These are phyloP conservation scores for Microdochium bolleyi DNA, from an alignment of 2,329 filamentous ascomycete species.

Conservation along the genomic window DNA sequence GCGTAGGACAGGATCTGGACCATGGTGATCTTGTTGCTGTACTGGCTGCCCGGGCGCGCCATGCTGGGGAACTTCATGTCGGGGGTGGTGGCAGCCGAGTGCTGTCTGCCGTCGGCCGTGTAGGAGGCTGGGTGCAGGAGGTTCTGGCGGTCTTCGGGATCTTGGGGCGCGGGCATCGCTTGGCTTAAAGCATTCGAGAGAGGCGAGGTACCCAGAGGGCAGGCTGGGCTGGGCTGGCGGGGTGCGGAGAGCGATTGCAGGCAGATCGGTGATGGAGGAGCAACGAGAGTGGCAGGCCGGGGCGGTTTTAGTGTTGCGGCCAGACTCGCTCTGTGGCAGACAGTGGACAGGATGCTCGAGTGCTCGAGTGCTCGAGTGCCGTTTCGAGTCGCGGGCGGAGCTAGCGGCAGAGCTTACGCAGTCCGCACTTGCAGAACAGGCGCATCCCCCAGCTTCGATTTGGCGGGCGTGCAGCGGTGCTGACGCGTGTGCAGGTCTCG, in stretches of 20 bases:
- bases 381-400: neutral
- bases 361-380: neutral
- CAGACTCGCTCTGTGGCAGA: too few species aligned
- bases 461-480: neutral
- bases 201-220: too few species aligned
- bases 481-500: neutral
- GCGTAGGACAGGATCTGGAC: conserved; percentile 57
- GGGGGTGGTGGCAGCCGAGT: neutral
- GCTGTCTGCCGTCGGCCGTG: neutral
- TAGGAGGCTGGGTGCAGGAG: neutral
- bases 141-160: neutral
- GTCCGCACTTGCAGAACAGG: neutral
- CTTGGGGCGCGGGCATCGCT: neutral
- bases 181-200: neutral
- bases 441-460: too few species aligned
- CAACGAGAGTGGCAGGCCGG: neutral
- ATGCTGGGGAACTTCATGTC: neutral
- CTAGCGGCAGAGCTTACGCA: neutral
- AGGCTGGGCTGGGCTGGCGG: too few species aligned
- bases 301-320: neutral
- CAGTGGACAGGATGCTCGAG: neutral
- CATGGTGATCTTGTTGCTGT: conserved; percentile 14
- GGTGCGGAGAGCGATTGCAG: too few species aligned
- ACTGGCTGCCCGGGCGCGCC: neutral
- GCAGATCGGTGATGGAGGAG: too few species aligned